Conservation (phyloP, 75 land plant genomes). For the Larix kaempferi region DNA sequence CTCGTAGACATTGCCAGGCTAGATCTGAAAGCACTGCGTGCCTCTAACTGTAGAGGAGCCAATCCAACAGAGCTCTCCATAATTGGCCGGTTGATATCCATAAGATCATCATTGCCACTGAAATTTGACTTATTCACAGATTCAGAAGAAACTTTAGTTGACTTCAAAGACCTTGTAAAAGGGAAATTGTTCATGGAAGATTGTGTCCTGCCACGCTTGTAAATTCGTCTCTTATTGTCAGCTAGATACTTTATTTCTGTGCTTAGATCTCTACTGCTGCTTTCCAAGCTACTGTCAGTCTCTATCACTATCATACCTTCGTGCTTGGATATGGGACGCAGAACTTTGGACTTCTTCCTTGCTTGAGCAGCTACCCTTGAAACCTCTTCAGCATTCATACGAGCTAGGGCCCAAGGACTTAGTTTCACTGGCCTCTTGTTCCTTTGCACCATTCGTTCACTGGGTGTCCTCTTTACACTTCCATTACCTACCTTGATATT, state of each 20-base stretch:
- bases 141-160: constrained; percentile 6
- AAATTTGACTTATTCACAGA: not conserved
- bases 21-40: constrained; percentile 69
- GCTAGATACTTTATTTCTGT: constrained; percentile 32
- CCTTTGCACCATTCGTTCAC: constrained; percentile 41
- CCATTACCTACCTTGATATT: constrained; percentile 28
- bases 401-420: constrained; percentile 92
- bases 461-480: constrained; percentile 32
- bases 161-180: constrained; percentile 7
- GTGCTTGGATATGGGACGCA: constrained; percentile 58
- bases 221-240: constrained; percentile 31
- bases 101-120: not conserved
- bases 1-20: constrained; percentile 48
- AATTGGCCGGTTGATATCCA: constrained; percentile 4
- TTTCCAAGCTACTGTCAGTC: constrained; percentile 62
- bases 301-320: constrained; percentile 30
- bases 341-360: constrained; percentile 74
- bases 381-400: constrained; percentile 83
- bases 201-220: constrained; percentile 31
- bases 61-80: constrained; percentile 27
- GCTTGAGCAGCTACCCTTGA: constrained; percentile 77
- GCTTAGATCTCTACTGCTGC: constrained; percentile 30
- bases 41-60: constrained; percentile 72
- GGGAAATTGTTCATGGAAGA: not conserved
- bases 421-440: constrained; percentile 58